A percentile compares a stretch with the other conserved stretches of the same genome.
Evolutionary conservation across 2,329 filamentous ascomycete species (phyloP).

Genomic region (Neofusicoccum laricinum): DNA sequence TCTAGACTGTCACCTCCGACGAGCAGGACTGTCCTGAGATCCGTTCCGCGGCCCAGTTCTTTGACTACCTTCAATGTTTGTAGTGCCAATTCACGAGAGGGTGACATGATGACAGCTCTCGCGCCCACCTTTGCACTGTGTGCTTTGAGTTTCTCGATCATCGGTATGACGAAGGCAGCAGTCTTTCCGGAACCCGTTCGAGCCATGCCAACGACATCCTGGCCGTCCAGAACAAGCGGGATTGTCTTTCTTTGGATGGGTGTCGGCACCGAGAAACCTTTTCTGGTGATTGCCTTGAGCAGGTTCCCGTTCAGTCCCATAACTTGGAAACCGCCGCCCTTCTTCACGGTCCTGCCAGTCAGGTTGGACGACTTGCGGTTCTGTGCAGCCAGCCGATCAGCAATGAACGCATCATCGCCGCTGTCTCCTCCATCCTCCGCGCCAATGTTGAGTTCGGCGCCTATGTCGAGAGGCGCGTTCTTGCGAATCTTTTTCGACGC

Average conservation of each 20-base stretch:
- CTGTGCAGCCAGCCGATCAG: slow-evolving; percentile 77
- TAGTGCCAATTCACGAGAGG: slow-evolving; percentile 88
- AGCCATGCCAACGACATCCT: slow-evolving; percentile 99
- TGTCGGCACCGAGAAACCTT: slow-evolving; percentile 93
- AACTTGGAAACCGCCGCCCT: slow-evolving; percentile 92
- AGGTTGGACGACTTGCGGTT: slow-evolving; percentile 82
- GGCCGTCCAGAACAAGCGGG: slow-evolving; percentile 80
- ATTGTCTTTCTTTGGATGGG: slow-evolving; percentile 98
- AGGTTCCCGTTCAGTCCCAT: slow-evolving; percentile 85
- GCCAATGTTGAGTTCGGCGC: slow-evolving; percentile 38
- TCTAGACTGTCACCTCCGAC: slow-evolving; percentile 95
- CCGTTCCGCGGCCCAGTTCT: slow-evolving; percentile 85
- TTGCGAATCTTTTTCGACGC: slow-evolving; percentile 20
- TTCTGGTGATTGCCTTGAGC: slow-evolving; percentile 85
- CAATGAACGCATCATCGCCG: slow-evolving; percentile 85
- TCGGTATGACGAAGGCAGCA: slow-evolving; percentile 94
- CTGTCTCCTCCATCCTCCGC: slow-evolving; percentile 55
- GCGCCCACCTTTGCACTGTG: slow-evolving; percentile 86
- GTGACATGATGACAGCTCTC: slow-evolving; percentile 83
- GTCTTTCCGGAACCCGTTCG: slow-evolving; percentile 99
- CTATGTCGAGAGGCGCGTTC: slow-evolving; percentile 23
- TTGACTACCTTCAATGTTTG: slow-evolving; percentile 97
- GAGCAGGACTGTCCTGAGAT: slow-evolving; percentile 83
- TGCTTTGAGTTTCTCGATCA: slow-evolving; percentile 89
- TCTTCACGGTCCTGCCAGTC: slow-evolving; percentile 84